phyloP scores from a whole-genome alignment of 2,329 filamentous ascomycete species.

The Sordariomycetes sp. region DNA sequence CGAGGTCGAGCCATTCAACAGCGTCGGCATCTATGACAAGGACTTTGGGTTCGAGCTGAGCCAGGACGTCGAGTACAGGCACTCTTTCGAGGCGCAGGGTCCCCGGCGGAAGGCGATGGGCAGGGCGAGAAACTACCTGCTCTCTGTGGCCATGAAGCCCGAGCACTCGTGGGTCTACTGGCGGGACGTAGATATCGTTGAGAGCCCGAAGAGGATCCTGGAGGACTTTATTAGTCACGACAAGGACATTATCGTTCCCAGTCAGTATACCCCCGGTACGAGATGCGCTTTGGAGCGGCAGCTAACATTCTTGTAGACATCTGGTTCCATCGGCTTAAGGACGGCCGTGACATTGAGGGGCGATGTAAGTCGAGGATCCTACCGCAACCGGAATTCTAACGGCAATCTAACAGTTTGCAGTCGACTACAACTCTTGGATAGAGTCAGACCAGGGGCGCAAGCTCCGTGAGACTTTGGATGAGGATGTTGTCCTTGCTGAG shows the following conservation, averaged over 20 bases:
- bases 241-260: conserved; percentile 84
- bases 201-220: conserved; percentile 75
- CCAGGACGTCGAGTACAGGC: conserved; percentile 70
- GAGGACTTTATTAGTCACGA: conserved; percentile 95
- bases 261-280: conserved; percentile 37
- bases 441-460: conserved; percentile 77
- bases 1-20: conserved; percentile 74
- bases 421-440: conserved; percentile 98
- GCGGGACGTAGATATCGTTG: conserved; percentile 92
- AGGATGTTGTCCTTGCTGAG: conserved; percentile 78
- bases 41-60: conserved; percentile 68
- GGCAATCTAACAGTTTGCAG: conserved; percentile 25
- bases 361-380: conserved; percentile 51
- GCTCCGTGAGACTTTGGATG: conserved; percentile 59
- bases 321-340: conserved; percentile 78
- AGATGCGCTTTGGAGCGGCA: not conserved
- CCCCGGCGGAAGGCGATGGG: conserved; percentile 86
- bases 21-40: conserved; percentile 77
- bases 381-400: not conserved
- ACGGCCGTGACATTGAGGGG: conserved; percentile 79
- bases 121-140: conserved; percentile 80
- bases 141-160: conserved; percentile 71
- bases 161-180: conserved; percentile 99
- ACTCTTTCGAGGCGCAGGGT: conserved; percentile 77
- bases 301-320: conserved; percentile 47